phyloP scores from a whole-genome alignment of 2,329 filamentous ascomycete genomes.

The Trichothecium roseum region DNA sequence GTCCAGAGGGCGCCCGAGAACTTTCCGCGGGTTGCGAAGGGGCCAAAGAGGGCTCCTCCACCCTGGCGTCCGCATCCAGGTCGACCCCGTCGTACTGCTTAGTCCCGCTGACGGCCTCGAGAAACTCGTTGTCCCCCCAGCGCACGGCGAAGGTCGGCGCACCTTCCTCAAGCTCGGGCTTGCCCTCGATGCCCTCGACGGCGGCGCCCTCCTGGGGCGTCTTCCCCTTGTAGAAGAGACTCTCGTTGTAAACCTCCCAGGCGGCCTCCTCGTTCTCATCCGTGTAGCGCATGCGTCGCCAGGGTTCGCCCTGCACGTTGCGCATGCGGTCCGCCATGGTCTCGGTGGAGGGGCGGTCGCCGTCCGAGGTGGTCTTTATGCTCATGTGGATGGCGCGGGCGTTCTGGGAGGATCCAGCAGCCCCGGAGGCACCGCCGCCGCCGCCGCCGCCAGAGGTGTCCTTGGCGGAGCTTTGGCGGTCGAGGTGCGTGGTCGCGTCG shows the following conservation, averaged over 20 bases:
- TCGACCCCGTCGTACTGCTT: conserved; percentile 18
- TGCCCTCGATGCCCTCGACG: conserved; percentile 6
- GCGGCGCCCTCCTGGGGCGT: conserved; percentile 7
- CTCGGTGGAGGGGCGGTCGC: conserved; percentile 53
- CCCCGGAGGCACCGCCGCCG: conserved; percentile 17
- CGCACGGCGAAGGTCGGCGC: conserved; percentile 27
- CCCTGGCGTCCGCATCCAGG: conserved; percentile 14
- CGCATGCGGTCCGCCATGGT: conserved; percentile 69
- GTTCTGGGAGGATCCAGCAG: conserved; percentile 23
- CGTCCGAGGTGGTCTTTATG: conserved; percentile 65
- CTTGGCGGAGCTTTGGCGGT: conserved; percentile 34
- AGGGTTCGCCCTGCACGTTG: conserved; percentile 69
- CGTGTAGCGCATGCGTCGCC: conserved; percentile 69
- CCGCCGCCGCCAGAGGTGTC: conserved; percentile 22
- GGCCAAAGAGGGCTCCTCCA: background rate
- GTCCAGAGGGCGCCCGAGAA: conserved; percentile 11
- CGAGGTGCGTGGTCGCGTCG: conserved; percentile 70
- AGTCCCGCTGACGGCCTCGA: conserved; percentile 36
- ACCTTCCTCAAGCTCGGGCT: conserved; percentile 18
- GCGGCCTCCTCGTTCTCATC: conserved; percentile 70
- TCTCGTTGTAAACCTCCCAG: conserved; percentile 66
- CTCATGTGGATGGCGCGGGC: conserved; percentile 78
- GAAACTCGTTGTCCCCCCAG: conserved; percentile 33
- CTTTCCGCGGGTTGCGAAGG: conserved; percentile 11
- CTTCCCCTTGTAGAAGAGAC: conserved; percentile 36